Evolutionary conservation across 306 rosid genomes (phyloP).

Genomic region (Vigna mungo): DNA sequence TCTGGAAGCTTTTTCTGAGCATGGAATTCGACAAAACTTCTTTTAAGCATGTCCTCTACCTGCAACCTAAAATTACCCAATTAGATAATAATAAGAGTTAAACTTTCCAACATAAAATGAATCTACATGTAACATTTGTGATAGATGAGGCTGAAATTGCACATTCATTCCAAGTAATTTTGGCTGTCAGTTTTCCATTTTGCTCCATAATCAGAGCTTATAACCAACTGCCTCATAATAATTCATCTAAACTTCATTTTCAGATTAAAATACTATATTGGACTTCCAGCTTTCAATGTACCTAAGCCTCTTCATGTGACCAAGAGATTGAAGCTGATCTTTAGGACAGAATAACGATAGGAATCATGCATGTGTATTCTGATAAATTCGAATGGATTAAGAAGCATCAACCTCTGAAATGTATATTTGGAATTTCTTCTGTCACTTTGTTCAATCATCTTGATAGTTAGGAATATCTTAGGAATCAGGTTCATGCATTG

Average conservation of each 20-base stretch:
- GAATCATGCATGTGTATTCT: background rate
- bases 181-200: background rate
- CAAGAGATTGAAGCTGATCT: background rate
- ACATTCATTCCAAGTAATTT: constrained; percentile 5
- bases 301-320: constrained; percentile 1
- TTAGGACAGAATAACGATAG: background rate
- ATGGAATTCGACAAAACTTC: too few relatives aligned
- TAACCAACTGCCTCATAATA: constrained; percentile 13
- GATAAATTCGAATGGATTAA: too few relatives aligned
- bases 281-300: background rate
- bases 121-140: constrained; percentile 1
- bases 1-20: too few relatives aligned
- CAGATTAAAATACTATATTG: background rate
- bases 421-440: too few relatives aligned
- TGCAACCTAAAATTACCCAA: too few relatives aligned
- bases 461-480: too few relatives aligned
- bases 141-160: constrained; percentile 24
- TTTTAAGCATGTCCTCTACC: too few relatives aligned
- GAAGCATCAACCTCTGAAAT: too few relatives aligned
- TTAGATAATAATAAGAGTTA: constrained; percentile 28
- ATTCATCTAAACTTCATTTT: background rate
- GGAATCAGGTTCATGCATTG: too few relatives aligned
- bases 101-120: constrained; percentile 28
- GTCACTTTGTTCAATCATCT: too few relatives aligned
- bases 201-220: constrained; percentile 17